Conservation (phyloP, 331 rosid species). For the Saraca asoca region DNA sequence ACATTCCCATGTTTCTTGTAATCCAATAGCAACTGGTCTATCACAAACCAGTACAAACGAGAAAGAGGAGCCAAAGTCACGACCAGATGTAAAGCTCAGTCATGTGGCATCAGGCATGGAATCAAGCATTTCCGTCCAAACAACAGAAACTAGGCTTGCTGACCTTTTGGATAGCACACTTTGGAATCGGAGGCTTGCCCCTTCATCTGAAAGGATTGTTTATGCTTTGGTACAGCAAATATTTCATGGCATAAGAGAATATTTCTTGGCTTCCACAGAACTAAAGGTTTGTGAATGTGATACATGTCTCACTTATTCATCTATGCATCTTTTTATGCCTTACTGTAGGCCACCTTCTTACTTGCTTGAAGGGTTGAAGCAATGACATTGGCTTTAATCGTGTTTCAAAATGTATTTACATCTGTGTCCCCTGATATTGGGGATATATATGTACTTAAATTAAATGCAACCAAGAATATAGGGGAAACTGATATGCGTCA, state of each 20-base stretch:
- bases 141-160: slow-evolving; percentile 88
- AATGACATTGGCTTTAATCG: too few relatives aligned
- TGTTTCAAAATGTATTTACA: too few relatives aligned
- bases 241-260: slow-evolving; percentile 93
- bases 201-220: slow-evolving; percentile 96
- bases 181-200: slow-evolving; percentile 95
- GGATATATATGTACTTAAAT: too few relatives aligned
- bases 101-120: slow-evolving; percentile 81
- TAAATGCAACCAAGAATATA: too few relatives aligned
- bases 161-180: slow-evolving; percentile 98
- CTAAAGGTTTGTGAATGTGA: slow-evolving; percentile 74
- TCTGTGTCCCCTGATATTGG: too few relatives aligned
- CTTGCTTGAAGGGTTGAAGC: slow-evolving; percentile 1
- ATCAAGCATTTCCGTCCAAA: slow-evolving; percentile 58
- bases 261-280: slow-evolving; percentile 93
- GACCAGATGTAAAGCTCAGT: slow-evolving; percentile 86
- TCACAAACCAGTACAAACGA: slow-evolving; percentile 62
- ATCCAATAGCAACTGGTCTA: slow-evolving; percentile 44
- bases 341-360: not conserved
- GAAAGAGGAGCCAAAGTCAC: slow-evolving; percentile 73
- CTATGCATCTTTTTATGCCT: not conserved
- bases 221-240: slow-evolving; percentile 98
- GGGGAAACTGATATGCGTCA: not conserved
- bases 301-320: slow-evolving; percentile 26
- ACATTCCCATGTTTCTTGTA: slow-evolving; percentile 50